Percentiles rank a stretch among this genome's conserved stretches.
Evolutionary conservation across 2,329 filamentous ascomycete genomes (phyloP).

Genomic region (Bipolaris cookei): DNA sequence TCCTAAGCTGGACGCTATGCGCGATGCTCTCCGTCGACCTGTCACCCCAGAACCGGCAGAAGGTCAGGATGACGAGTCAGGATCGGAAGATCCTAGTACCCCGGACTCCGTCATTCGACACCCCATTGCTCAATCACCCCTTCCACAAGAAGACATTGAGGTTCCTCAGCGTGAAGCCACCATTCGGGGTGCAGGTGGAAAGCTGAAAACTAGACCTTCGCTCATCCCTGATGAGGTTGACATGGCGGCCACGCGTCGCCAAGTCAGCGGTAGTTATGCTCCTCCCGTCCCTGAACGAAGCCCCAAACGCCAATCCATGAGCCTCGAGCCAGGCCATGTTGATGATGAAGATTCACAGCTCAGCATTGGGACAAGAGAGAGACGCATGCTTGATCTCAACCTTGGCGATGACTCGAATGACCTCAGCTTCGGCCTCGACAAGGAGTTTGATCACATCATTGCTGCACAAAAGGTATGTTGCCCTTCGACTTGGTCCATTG

Average conservation of each 20-base stretch:
- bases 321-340: conserved; percentile 41
- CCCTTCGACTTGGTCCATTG: neutral
- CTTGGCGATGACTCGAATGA: conserved; percentile 73
- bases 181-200: conserved; percentile 85
- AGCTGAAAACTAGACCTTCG: conserved; percentile 86
- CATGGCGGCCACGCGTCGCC: conserved; percentile 85
- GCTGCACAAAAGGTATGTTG: conserved; percentile 76
- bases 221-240: conserved; percentile 83
- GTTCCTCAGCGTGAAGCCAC: conserved; percentile 86
- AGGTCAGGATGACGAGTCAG: conserved; percentile 54
- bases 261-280: conserved; percentile 78
- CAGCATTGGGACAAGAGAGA: conserved; percentile 41
- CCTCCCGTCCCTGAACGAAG: conserved; percentile 50
- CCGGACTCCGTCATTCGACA: conserved; percentile 92
- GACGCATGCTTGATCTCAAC: conserved; percentile 75
- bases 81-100: conserved; percentile 70
- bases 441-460: conserved; percentile 93
- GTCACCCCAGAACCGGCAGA: conserved; percentile 56
- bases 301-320: conserved; percentile 48
- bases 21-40: conserved; percentile 53
- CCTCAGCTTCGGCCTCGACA: conserved; percentile 83
- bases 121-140: conserved; percentile 56
- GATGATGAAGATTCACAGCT: conserved; percentile 43
- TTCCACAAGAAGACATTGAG: conserved; percentile 58
- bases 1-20: conserved; percentile 48